Evolutionary conservation across 352 stramenopile genomes (phyloP).

Genomic region (Globisporangium polare): DNA sequence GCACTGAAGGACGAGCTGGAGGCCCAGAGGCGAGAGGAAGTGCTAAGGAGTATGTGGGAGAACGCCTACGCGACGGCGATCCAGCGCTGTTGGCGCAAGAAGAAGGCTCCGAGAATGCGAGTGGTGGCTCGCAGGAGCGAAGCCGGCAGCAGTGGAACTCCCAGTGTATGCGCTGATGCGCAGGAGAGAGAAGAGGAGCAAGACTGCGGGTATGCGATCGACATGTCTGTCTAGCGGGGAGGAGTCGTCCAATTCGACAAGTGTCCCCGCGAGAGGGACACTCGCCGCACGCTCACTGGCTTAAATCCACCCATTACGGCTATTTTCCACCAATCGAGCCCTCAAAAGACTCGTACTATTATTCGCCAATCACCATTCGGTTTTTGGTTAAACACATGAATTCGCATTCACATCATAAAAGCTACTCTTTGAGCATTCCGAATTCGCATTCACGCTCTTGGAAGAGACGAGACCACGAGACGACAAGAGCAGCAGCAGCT

Average conservation of each 20-base stretch:
- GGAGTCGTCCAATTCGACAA: too few species aligned
- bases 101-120: background rate
- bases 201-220: conserved; percentile 4
- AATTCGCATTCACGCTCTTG: background rate
- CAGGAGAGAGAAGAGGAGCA: background rate
- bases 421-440: background rate
- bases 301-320: too few species aligned
- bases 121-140: background rate
- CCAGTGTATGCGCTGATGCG: background rate
- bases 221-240: too few species aligned
- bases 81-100: conserved; percentile 52
- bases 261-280: too few species aligned
- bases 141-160: background rate
- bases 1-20: conserved; percentile 60
- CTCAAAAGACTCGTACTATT: too few species aligned
- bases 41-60: conserved; percentile 61
- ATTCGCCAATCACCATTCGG: too few species aligned
- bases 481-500: too few species aligned
- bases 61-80: conserved; percentile 71
- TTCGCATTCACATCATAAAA: too few species aligned
- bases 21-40: conserved; percentile 39
- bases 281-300: too few species aligned
- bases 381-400: too few species aligned
- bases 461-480: background rate
- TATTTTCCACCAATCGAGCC: too few species aligned